phyloP scores from a whole-genome alignment of 495 filamentous ascomycete species.

The Podospora sp. region DNA sequence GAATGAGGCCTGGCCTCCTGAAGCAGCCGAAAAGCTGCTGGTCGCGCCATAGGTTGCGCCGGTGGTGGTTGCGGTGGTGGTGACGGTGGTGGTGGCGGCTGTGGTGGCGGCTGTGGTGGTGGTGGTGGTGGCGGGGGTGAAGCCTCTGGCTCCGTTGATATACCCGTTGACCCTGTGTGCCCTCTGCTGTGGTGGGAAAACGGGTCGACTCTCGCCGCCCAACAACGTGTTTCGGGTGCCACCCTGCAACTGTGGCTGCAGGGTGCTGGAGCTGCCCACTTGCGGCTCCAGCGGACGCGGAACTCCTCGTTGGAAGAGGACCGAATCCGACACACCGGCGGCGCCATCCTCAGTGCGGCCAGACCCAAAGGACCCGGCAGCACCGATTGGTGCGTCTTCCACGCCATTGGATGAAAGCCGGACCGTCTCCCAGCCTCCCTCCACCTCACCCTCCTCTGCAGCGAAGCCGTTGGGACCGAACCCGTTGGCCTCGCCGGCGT shows the following conservation, averaged over 20 bases:
- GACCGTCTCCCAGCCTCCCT: neutral
- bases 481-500: neutral
- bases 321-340: neutral
- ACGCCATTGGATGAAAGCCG: neutral
- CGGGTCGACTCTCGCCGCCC: neutral
- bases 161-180: slow-evolving; percentile 10
- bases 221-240: slow-evolving; percentile 3
- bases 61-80: neutral
- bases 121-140: neutral
- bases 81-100: slow-evolving; percentile 6
- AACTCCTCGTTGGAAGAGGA: neutral
- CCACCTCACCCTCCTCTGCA: neutral
- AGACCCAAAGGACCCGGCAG: neutral
- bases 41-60: neutral
- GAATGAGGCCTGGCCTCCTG: neutral
- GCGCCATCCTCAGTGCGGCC: neutral
- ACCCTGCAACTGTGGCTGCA: neutral
- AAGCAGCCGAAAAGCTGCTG: neutral
- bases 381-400: neutral
- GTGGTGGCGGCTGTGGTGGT: neutral
- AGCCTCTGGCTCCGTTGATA: neutral
- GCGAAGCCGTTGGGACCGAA: neutral
- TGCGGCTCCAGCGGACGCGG: neutral
- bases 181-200: slow-evolving; percentile 4
- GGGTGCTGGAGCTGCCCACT: neutral